Conservation (phyloP, 441 rosid species). For the Gossypium trilobum region DNA sequence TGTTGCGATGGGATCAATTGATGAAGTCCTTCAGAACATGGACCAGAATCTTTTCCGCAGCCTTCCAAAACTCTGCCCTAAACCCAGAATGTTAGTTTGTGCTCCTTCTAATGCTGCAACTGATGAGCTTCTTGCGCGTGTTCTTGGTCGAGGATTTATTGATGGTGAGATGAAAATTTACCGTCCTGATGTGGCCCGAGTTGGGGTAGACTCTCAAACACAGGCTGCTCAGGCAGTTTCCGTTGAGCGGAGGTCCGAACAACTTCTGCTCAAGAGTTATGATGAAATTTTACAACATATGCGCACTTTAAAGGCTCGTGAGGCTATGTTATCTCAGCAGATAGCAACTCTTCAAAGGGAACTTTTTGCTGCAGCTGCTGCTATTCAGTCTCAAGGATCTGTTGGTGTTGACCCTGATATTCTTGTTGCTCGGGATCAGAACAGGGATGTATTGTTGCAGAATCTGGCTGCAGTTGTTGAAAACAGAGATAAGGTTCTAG, state of each 20-base stretch:
- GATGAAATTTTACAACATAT: slow-evolving; percentile 83
- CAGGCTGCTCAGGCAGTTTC: slow-evolving; percentile 98
- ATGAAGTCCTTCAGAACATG: slow-evolving; percentile 97
- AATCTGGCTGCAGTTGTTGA: slow-evolving; percentile 88
- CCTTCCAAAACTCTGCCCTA: slow-evolving; percentile 87
- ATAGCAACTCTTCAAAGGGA: slow-evolving; percentile 69
- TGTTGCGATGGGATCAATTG: slow-evolving; percentile 74
- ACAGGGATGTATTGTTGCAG: slow-evolving; percentile 71
- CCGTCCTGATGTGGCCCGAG: slow-evolving; percentile 95
- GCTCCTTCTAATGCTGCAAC: slow-evolving; percentile 99
- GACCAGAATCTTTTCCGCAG: slow-evolving; percentile 87
- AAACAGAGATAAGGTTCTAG: slow-evolving; percentile 81
- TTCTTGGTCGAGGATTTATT: slow-evolving; percentile 92
- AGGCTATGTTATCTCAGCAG: slow-evolving; percentile 65
- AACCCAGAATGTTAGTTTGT: slow-evolving; percentile 96
- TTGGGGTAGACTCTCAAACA: slow-evolving; percentile 95
- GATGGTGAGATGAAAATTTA: slow-evolving; percentile 99
- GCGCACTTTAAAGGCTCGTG: slow-evolving; percentile 67
- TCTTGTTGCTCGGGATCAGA: slow-evolving; percentile 83
- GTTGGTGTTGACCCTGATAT: slow-evolving; percentile 96
- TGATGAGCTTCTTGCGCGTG: slow-evolving; percentile 92
- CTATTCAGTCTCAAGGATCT: slow-evolving; percentile 81
- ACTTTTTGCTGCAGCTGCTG: slow-evolving; percentile 65
- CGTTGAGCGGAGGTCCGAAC: slow-evolving; percentile 95
- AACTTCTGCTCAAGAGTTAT: slow-evolving; percentile 61